Percentiles rank a stretch among this genome's conserved stretches.
Evolutionary conservation across 495 filamentous ascomycete species (phyloP).

Genomic region (Podospora bellae-mahoneyi): DNA sequence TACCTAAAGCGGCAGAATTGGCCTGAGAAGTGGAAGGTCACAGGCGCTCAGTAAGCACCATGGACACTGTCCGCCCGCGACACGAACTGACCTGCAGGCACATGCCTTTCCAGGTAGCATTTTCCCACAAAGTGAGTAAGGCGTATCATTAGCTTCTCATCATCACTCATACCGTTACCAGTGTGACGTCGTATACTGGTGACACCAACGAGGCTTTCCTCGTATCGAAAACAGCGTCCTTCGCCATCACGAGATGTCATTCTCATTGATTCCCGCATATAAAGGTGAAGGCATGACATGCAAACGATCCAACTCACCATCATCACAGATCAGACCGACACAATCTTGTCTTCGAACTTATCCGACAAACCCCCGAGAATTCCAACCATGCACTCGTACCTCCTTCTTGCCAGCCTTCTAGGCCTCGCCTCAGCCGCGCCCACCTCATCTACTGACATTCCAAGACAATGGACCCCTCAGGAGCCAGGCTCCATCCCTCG

Average conservation of each 20-base stretch:
- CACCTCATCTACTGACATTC: background rate
- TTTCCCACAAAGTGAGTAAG: background rate
- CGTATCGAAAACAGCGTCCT: background rate
- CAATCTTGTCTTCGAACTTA: background rate
- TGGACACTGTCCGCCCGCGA: background rate
- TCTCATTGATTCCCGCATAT: background rate
- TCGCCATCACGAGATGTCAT: background rate
- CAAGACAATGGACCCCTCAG: background rate
- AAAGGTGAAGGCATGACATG: background rate
- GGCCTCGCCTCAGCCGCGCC: background rate
- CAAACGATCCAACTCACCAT: background rate
- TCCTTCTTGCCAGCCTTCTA: background rate
- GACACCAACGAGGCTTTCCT: background rate
- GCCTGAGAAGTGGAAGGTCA: no score
- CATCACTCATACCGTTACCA: background rate
- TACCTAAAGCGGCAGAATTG: no score
- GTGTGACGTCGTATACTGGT: background rate
- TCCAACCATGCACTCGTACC: background rate
- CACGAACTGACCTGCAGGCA: background rate
- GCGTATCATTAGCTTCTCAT: background rate
- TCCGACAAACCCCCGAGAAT: background rate
- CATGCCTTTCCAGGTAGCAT: background rate
- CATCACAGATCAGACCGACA: background rate
- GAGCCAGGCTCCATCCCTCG: conserved; percentile 10
- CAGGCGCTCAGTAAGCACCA: background rate